A percentile compares a stretch with the other conserved stretches of the same genome.
Evolutionary conservation across 2,329 filamentous ascomycete genomes (phyloP).

Genomic region (Pseudogymnoascus sp.): DNA sequence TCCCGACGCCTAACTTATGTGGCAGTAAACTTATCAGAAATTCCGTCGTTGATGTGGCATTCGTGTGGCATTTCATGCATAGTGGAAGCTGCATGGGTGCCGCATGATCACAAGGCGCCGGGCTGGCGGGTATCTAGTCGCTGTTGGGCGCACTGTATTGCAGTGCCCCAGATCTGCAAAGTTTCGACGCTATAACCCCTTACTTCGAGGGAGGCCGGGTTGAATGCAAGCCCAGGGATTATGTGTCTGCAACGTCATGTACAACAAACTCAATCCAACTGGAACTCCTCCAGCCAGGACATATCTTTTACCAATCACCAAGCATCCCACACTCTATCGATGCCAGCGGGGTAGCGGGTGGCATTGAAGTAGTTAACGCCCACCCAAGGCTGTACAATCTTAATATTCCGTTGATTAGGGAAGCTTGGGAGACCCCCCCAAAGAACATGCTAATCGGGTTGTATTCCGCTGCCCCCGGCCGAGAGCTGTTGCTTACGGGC

Average conservation of each 20-base stretch:
- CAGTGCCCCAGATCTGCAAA: not conserved
- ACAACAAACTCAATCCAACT: slow-evolving; percentile 4
- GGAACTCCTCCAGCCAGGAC: not conserved
- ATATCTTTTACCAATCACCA: not conserved
- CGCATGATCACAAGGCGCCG: slow-evolving; percentile 2
- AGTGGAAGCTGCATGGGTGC: not conserved
- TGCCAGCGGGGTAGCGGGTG: not conserved
- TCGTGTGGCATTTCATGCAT: slow-evolving; percentile 3
- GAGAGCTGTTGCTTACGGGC: not conserved
- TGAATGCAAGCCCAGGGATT: not conserved
- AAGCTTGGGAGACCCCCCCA: not conserved
- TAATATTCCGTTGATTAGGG: not conserved
- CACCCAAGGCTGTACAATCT: not conserved
- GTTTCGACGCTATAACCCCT: not conserved
- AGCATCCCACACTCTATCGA: not conserved
- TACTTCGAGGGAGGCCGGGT: not conserved
- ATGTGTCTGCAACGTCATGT: not conserved
- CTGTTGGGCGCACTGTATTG: not conserved
- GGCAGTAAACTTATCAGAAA: not conserved
- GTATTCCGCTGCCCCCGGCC: slow-evolving; percentile 2
- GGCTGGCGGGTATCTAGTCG: not conserved
- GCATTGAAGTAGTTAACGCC: not conserved
- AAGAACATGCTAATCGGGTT: not conserved
- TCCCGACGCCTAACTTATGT: not conserved
- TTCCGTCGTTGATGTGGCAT: not conserved